Base-by-base conservation (phyloP, 345 rosid genomes). In the Isatis tinctoria region DNA sequence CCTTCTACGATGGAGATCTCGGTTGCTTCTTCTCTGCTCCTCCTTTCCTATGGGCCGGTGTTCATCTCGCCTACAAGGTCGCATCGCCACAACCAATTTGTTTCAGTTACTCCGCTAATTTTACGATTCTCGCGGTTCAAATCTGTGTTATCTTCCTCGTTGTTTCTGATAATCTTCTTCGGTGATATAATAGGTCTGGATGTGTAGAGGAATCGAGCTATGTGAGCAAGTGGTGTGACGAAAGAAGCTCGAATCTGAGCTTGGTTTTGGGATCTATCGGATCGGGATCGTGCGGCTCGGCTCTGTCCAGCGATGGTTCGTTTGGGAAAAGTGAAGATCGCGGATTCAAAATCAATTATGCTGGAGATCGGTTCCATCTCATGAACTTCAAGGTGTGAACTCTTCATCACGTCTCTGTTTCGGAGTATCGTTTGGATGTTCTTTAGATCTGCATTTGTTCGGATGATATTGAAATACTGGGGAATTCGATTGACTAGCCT, bases 11-110 rank as follows among this genome's bases (percentile, higher is more conserved):
- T 69, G 32, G 99, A 90, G 80, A 82, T 72, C 81, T 61, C 81
- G 3, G 96, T 81, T 28, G 97, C 97, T 74, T 84, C 96, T 13
- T 84, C 96, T 70, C 98, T 90, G 13, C 90, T 91, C 74, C 89
- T 85, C 14, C 97, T 92, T 81, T 86, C 90, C 35, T 24, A 67
- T 54, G 45, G 53, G 17, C 68, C 84, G 39, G 64, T 43, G 8
- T 51, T 82, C 62, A 65, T 66, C 52, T 52, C 81, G 41, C 83
- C 83, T 66, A 72, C 74, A 49, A 65, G 60, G 87, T 81, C 71
- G 75, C 14, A 44, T 52, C 36, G 43, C 27, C 27, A 49, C 10
- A 60, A 44, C 16, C 24, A 26, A 40, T 39, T 12, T 39, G 39
- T 41, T 75, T 61, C 72, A 13, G 17, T 59, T 26, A 43, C 53